Percentiles rank a stretch among this genome's conserved stretches.
Evolutionary conservation across 495 filamentous ascomycete species (phyloP).

Genomic region (Cryomyces antarcticus): DNA sequence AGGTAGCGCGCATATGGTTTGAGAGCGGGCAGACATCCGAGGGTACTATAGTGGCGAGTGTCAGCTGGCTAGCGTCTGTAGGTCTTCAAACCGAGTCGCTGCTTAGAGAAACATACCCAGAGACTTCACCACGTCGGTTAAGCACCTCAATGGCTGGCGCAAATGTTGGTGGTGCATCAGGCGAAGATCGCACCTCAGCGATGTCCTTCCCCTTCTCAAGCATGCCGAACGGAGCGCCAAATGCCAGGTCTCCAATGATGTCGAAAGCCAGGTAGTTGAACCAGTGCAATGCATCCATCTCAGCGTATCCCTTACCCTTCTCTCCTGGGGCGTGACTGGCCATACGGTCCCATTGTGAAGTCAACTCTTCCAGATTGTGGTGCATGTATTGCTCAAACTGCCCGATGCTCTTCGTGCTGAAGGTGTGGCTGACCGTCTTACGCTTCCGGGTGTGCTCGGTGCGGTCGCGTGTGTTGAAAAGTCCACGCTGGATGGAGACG

Average conservation of each 20-base stretch:
- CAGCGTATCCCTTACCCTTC: conserved; percentile 23
- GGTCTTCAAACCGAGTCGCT: not conserved
- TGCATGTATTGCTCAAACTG: conserved; percentile 87
- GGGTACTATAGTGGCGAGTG: conserved; percentile 15
- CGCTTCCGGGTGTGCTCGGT: conserved; percentile 74
- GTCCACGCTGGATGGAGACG: conserved; percentile 63
- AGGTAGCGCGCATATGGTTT: conserved; percentile 45
- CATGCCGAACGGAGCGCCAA: conserved; percentile 27
- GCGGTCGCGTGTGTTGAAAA: conserved; percentile 82
- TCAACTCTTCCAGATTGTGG: conserved; percentile 55
- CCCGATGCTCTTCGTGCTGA: conserved; percentile 58
- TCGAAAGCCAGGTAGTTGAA: conserved; percentile 92
- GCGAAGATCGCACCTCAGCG: conserved; percentile 36
- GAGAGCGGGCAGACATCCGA: conserved; percentile 37
- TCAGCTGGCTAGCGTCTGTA: not conserved
- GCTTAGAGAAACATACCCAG: conserved; percentile 17
- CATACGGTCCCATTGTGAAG: conserved; percentile 44
- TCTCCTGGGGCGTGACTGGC: conserved; percentile 20
- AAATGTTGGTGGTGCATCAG: conserved; percentile 30
- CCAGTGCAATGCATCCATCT: conserved; percentile 70
- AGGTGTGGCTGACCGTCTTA: conserved; percentile 75
- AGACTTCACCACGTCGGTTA: conserved; percentile 49
- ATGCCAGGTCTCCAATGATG: conserved; percentile 59
- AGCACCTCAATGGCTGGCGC: conserved; percentile 51
- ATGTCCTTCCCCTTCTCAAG: conserved; percentile 39